Evolutionary conservation across 2,329 filamentous ascomycete genomes (phyloP).

Genomic region (Lojkania enalia): DNA sequence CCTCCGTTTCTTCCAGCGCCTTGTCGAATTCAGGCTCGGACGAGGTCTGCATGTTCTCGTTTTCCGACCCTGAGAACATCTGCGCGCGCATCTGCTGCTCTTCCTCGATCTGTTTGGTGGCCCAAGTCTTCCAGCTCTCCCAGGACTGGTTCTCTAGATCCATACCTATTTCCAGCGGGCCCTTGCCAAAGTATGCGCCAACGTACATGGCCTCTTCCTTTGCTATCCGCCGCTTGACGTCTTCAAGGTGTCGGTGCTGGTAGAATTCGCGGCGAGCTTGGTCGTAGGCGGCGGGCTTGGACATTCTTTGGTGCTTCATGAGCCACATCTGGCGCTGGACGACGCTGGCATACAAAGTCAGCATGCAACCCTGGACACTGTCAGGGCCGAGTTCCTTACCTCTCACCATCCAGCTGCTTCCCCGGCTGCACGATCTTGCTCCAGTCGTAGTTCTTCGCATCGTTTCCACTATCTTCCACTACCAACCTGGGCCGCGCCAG

Average conservation of each 20-base stretch:
- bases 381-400: too few species aligned
- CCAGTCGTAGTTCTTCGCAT: slow-evolving; percentile 78
- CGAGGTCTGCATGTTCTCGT: slow-evolving; percentile 31
- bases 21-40: slow-evolving; percentile 29
- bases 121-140: slow-evolving; percentile 86
- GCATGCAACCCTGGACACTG: too few species aligned
- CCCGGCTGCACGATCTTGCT: slow-evolving; percentile 74
- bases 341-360: slow-evolving; percentile 62
- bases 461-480: slow-evolving; percentile 82
- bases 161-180: slow-evolving; percentile 75
- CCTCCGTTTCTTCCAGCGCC: slow-evolving; percentile 41
- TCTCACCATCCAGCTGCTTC: slow-evolving; percentile 80
- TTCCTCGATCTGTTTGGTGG: slow-evolving; percentile 57
- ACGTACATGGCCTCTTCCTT: slow-evolving; percentile 83
- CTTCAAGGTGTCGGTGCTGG: slow-evolving; percentile 75
- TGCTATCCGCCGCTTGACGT: slow-evolving; percentile 80
- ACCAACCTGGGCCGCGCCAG: slow-evolving; percentile 84
- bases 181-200: slow-evolving; percentile 86
- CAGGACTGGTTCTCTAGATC: slow-evolving; percentile 77
- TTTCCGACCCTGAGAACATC: slow-evolving; percentile 40
- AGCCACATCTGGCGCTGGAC: slow-evolving; percentile 90
- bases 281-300: slow-evolving; percentile 77
- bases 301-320: slow-evolving; percentile 61
- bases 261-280: slow-evolving; percentile 89
- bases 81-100: slow-evolving; percentile 53